Evolutionary conservation across 176 grass and related monocot species (phyloP).

Genomic region (Puccinellia tenuiflora): DNA sequence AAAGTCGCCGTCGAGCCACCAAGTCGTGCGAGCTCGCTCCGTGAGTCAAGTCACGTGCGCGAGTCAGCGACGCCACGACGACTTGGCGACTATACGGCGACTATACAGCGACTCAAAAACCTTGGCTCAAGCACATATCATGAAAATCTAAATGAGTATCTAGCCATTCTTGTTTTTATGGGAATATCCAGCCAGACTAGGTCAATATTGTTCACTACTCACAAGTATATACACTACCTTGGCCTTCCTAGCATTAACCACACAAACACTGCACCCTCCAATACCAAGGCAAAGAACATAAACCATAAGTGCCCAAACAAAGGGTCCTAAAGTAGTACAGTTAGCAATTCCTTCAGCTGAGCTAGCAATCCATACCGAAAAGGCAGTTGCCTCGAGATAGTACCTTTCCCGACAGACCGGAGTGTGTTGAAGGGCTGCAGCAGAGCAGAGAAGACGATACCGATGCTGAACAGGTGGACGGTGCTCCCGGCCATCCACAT

Average conservation of each 20-base stretch:
- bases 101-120: too few species aligned
- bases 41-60: too few species aligned
- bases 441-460: slow-evolving; percentile 96
- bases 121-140: too few species aligned
- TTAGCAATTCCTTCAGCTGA: not conserved
- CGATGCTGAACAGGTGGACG: slow-evolving; percentile 95
- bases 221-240: not conserved
- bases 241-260: not conserved
- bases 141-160: not conserved
- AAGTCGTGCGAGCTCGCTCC: too few species aligned
- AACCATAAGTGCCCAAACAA: not conserved
- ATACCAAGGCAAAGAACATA: not conserved
- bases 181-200: not conserved
- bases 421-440: slow-evolving; percentile 80
- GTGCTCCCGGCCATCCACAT: slow-evolving; percentile 99
- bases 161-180: not conserved
- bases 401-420: slow-evolving; percentile 85
- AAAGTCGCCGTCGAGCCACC: too few species aligned
- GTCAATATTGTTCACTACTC: not conserved
- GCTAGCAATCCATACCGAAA: not conserved
- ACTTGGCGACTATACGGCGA: too few species aligned
- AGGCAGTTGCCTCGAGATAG: not conserved
- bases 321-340: not conserved
- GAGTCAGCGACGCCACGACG: too few species aligned
- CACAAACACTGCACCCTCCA: not conserved